Evolutionary conservation across 1,139 yeast species (phyloP).

Genomic region (Geotrichum klebahnii): DNA sequence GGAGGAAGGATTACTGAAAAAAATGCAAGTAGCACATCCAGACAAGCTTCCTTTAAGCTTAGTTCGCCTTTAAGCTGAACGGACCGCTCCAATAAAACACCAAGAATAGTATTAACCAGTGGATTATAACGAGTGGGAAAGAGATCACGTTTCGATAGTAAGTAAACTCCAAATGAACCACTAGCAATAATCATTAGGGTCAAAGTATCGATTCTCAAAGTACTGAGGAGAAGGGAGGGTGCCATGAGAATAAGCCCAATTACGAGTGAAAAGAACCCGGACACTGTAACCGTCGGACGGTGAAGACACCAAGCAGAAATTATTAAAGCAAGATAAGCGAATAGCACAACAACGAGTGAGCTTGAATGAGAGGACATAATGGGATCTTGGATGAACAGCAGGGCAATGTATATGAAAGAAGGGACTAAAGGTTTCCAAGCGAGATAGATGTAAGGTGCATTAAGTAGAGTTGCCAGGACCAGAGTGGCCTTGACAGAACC

Average conservation of each 20-base stretch:
- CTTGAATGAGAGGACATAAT: conserved; percentile 13
- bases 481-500: conserved; percentile 23
- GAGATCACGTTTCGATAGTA: conserved; percentile 36
- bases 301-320: conserved; percentile 20
- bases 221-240: conserved; percentile 12
- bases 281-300: conserved; percentile 16
- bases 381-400: conserved; percentile 18
- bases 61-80: conserved; percentile 17
- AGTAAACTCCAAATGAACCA: conserved; percentile 38
- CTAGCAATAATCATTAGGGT: conserved; percentile 33
- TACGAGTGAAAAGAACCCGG: conserved; percentile 14
- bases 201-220: conserved; percentile 24
- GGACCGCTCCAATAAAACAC: conserved; percentile 21
- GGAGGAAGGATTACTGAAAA: conserved; percentile 17
- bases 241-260: conserved; percentile 17
- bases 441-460: conserved; percentile 18
- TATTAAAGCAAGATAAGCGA: conserved; percentile 14
- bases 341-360: conserved; percentile 3
- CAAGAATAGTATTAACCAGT: conserved; percentile 24
- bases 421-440: conserved; percentile 17
- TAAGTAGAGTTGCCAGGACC: conserved; percentile 18
- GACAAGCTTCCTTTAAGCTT: conserved; percentile 12
- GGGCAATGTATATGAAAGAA: conserved; percentile 12
- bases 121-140: conserved; percentile 37
- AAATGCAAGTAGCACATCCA: conserved; percentile 10